A percentile compares a stretch with the other conserved stretches of the same genome.
These are phyloP conservation scores for Tagetes erecta DNA, from an alignment of 129 eudicot species.

Conservation along the genomic window DNA sequence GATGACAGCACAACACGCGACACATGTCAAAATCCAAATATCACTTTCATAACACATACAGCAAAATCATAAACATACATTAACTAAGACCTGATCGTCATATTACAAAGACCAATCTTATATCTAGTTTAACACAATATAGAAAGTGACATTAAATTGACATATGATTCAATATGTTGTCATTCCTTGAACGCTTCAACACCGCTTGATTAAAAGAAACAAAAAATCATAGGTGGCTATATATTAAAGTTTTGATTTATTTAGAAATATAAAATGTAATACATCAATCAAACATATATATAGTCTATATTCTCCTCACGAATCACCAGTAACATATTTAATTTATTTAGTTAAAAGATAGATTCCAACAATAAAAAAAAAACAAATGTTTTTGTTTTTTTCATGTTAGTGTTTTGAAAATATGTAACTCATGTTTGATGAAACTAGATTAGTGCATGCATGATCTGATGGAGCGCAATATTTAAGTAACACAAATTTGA, in stretches of 20 bases:
- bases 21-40: no score
- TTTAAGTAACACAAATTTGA: no score
- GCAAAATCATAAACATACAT: no score
- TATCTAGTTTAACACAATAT: background rate
- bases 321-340: background rate
- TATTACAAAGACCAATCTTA: no score
- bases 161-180: background rate
- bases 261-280: background rate
- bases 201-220: background rate
- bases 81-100: no score
- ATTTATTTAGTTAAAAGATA: background rate
- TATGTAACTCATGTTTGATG: no score
- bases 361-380: background rate
- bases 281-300: constrained; percentile 8
- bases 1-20: no score
- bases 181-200: constrained; percentile 17
- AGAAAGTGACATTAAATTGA: background rate
- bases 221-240: background rate
- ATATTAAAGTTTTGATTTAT: background rate
- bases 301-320: background rate
- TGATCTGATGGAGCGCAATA: no score
- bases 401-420: no score
- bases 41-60: no score
- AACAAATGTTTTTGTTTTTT: no score
- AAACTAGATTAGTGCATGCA: no score